A percentile compares a stretch with the other conserved stretches of the same genome.
Evolutionary conservation across 176 grass and related monocot species (phyloP).

Genomic region (Saccharum spontaneum): DNA sequence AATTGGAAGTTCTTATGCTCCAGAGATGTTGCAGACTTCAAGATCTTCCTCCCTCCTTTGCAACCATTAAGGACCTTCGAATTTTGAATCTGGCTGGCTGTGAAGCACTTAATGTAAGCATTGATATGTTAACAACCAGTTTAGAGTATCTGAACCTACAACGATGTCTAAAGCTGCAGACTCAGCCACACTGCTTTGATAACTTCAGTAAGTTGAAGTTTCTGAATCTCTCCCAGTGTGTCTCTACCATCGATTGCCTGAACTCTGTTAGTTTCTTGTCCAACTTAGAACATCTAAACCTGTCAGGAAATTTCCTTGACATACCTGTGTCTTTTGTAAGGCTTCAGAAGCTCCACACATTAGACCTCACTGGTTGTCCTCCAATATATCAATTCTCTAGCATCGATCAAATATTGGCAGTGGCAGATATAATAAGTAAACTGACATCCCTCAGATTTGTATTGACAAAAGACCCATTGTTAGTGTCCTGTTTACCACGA

Average conservation of each 20-base stretch:
- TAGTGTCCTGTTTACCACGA: not conserved
- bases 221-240: conserved; percentile 31
- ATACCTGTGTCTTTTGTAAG: conserved; percentile 8
- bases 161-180: conserved; percentile 7
- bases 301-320: conserved; percentile 4
- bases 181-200: not conserved
- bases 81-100: conserved; percentile 25
- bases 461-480: conserved; percentile 9
- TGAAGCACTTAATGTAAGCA: conserved; percentile 25
- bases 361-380: conserved; percentile 28
- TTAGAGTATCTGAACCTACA: conserved; percentile 33
- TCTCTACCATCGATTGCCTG: not conserved
- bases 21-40: conserved; percentile 27
- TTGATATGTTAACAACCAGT: conserved; percentile 9
- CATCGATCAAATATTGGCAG: not conserved
- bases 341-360: conserved; percentile 34
- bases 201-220: conserved; percentile 29
- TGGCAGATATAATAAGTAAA: not conserved
- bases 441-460: not conserved
- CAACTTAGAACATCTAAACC: conserved; percentile 33
- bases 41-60: conserved; percentile 23
- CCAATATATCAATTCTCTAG: not conserved
- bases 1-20: conserved; percentile 25
- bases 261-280: conserved; percentile 13
- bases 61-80: not conserved